Evolutionary conservation across 2,329 filamentous ascomycete species (phyloP).

Genomic region (Microsporum canis): DNA sequence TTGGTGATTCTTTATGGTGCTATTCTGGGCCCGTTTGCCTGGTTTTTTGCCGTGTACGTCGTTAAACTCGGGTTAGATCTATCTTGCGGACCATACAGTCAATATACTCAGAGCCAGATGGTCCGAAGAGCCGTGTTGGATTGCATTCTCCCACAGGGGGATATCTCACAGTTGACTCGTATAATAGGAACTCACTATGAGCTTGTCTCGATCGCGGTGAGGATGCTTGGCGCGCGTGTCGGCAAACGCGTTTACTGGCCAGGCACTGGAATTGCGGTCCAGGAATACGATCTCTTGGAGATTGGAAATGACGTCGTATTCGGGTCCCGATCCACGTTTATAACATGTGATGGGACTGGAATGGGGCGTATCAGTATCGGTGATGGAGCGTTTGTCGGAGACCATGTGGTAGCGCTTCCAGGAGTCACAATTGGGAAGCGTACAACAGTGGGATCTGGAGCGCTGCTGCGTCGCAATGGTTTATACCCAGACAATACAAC

Average conservation of each 20-base stretch:
- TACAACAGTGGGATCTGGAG: neutral
- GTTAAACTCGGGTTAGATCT: conserved; percentile 1
- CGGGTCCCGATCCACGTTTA: conserved; percentile 1
- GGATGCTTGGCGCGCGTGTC: conserved; percentile 1
- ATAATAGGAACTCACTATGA: conserved; percentile 5
- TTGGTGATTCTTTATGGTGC: neutral
- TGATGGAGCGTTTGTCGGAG: conserved; percentile 1
- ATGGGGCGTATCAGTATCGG: neutral
- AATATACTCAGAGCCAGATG: neutral
- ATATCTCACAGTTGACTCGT: neutral
- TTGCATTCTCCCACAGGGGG: neutral
- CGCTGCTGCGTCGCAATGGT: neutral
- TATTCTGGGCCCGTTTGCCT: neutral
- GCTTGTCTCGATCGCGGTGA: neutral
- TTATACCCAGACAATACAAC: neutral
- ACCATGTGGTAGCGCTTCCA: neutral
- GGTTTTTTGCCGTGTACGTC: neutral
- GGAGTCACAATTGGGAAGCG: neutral
- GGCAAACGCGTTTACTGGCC: conserved; percentile 5
- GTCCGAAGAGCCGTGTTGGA: neutral
- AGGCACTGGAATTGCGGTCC: neutral
- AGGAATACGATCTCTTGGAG: neutral
- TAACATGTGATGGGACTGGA: neutral
- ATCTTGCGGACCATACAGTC: neutral
- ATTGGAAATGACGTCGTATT: conserved; percentile 5